Evolutionary conservation across 2,329 filamentous ascomycete species (phyloP), one percentile per base, ranked within the genome.

Genomic region (Talaromyces sp.): DNA sequence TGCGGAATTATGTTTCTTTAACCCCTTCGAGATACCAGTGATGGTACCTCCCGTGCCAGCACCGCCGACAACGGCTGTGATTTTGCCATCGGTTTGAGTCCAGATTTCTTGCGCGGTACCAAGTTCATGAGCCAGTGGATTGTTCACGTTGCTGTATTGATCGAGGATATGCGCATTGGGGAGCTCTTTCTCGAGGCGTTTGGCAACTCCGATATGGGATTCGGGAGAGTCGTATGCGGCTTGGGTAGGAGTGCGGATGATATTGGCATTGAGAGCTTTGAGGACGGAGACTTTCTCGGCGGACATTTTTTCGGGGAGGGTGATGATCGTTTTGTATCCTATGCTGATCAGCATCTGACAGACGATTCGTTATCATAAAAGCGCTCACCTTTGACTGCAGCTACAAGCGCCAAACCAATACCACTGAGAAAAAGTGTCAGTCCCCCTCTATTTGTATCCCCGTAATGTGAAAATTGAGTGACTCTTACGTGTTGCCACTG

Each of bases 241-340:
- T 77, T 96, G 92, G 37, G 93, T 99, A 25, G 95, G 95, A 3
- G 95, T 99, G 61, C 95, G 89, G 76, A 99, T 97, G 78, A 99
- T 98, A 73, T 96, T 97, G 46, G 95, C 95, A 67, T 93, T 93
- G 59, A 99, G 85, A 33, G 95, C 93, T 70, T 92, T 90, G 66
- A 99, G 84, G 31, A 99, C 95, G 1, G 93, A 90, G 42, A 99
- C 95, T 79, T 99, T 99, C 79, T 99, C 95, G 55, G 92, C 90
- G 1, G 92, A 97, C 95, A 99, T 99, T 83, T 99, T 99, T 81
- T 99, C 95, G 58, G 95, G 95, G 52, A 99, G 86, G 11, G 95
- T 99, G 77, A 99, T 99, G 79, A 99, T 98, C 44, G 93, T 96
- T 79, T 93, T 93, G 84, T 98, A 99, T 68, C 93, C 77, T 78